Evolutionary conservation across 2,329 filamentous ascomycete genomes (phyloP).

Genomic region (Alternaria sp.): DNA sequence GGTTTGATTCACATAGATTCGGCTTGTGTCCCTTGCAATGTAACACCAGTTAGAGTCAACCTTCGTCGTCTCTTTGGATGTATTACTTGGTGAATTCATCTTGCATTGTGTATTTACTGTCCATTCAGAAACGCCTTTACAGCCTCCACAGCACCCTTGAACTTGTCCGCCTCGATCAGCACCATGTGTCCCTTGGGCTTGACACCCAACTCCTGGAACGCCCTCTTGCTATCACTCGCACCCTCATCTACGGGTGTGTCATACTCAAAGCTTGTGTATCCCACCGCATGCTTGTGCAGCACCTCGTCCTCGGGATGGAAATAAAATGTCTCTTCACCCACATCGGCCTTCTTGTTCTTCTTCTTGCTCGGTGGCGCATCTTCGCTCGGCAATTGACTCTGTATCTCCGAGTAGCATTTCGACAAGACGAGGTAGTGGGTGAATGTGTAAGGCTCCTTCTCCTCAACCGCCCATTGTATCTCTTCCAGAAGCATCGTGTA

Average conservation of each 20-base stretch:
- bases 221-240: slow-evolving; percentile 86
- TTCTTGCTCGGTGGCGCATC: slow-evolving; percentile 51
- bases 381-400: slow-evolving; percentile 71
- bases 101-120: slow-evolving; percentile 13
- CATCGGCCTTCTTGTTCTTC: slow-evolving; percentile 48
- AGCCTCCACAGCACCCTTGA: slow-evolving; percentile 76
- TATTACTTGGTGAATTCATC: background rate
- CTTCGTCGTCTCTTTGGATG: background rate
- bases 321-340: slow-evolving; percentile 70
- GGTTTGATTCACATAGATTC: slow-evolving; percentile 40
- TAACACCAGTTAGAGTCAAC: slow-evolving; percentile 46
- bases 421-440: slow-evolving; percentile 91
- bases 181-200: slow-evolving; percentile 84
- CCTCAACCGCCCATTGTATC: slow-evolving; percentile 83
- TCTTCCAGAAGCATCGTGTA: slow-evolving; percentile 95
- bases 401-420: slow-evolving; percentile 90
- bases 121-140: slow-evolving; percentile 73
- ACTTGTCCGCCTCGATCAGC: slow-evolving; percentile 80
- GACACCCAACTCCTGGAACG: slow-evolving; percentile 92
- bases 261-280: slow-evolving; percentile 75
- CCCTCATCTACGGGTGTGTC: slow-evolving; percentile 78
- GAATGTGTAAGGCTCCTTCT: slow-evolving; percentile 91
- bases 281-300: slow-evolving; percentile 76
- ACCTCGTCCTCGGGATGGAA: slow-evolving; percentile 98
- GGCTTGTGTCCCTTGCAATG: slow-evolving; percentile 45